Percentiles rank a stretch among this genome's conserved stretches.
Evolutionary conservation across 164 flowering plant species (phyloP).

Genomic region (Vitis amurensis): DNA sequence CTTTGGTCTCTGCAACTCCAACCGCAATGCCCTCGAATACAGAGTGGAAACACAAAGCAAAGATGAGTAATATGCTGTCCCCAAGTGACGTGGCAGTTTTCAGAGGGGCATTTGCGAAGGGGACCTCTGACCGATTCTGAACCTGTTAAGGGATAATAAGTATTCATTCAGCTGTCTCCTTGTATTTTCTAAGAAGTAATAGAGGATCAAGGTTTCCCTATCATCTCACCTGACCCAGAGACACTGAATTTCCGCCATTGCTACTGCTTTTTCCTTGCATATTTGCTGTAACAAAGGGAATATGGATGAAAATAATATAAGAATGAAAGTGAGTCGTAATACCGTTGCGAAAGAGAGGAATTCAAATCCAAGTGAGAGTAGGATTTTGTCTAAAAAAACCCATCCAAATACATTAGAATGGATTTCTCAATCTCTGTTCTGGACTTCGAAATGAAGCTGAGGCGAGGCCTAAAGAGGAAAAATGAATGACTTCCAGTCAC

Average conservation of each 20-base stretch:
- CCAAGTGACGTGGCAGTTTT: conserved; percentile 46
- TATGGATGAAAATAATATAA: no score
- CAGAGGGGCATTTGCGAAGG: conserved; percentile 13
- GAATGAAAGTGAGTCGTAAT: background rate
- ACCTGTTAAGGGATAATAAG: conserved; percentile 20
- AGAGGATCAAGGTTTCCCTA: no score
- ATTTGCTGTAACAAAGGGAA: conserved; percentile 26
- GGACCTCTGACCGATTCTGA: conserved; percentile 6
- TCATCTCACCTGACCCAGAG: no score
- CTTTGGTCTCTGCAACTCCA: conserved; percentile 68
- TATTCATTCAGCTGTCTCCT: background rate
- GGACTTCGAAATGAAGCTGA: no score
- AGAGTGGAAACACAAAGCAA: conserved; percentile 71
- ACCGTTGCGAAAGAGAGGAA: no score
- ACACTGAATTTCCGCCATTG: conserved; percentile 9
- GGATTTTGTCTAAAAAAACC: no score
- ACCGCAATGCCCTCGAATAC: conserved; percentile 82
- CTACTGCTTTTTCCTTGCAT: conserved; percentile 12
- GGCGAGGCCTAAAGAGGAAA: no score
- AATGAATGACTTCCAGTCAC: no score
- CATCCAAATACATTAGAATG: no score
- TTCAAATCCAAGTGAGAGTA: no score
- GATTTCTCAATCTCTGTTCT: no score
- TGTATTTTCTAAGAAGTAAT: no score
- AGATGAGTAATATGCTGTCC: conserved; percentile 60